A percentile compares a stretch with the other conserved stretches of the same genome.
Evolutionary conservation across 805 yeast genomes (phyloP).

Genomic region (Vanderwaltozyma polyspora): DNA sequence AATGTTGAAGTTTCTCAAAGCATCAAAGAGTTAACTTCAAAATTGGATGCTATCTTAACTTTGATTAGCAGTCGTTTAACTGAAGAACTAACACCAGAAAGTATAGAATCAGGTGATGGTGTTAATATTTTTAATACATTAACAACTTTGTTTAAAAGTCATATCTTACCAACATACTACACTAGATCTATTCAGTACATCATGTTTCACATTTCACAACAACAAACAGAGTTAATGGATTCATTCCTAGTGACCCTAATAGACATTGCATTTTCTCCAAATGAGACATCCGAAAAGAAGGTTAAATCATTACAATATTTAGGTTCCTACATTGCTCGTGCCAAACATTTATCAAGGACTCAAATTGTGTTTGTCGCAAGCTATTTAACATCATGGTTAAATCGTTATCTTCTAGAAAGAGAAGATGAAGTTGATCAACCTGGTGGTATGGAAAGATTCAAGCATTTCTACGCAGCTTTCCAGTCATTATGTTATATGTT

Average conservation of each 20-base stretch:
- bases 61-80: conserved; percentile 43
- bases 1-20: conserved; percentile 36
- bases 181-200: conserved; percentile 82
- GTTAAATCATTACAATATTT: conserved; percentile 87
- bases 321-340: conserved; percentile 83
- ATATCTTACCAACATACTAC: conserved; percentile 82
- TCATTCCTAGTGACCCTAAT: conserved; percentile 71
- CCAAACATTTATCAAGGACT: conserved; percentile 52
- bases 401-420: conserved; percentile 69
- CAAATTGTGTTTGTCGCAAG: conserved; percentile 78
- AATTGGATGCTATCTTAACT: conserved; percentile 61
- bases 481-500: conserved; percentile 86
- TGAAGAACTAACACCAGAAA: conserved; percentile 37
- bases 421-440: conserved; percentile 65
- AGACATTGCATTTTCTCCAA: conserved; percentile 67
- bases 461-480: conserved; percentile 78
- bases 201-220: conserved; percentile 70
- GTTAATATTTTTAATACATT: conserved; percentile 61
- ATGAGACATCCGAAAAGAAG: conserved; percentile 60
- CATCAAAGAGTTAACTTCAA: conserved; percentile 44
- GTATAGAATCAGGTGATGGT: conserved; percentile 50
- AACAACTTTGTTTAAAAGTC: conserved; percentile 66
- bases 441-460: conserved; percentile 82
- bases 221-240: conserved; percentile 72
- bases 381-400: conserved; percentile 74